Evolutionary conservation across 176 grass and related monocot species (phyloP), one percentile per base, ranked within the genome.

Genomic region (Oryza glumipatula): DNA sequence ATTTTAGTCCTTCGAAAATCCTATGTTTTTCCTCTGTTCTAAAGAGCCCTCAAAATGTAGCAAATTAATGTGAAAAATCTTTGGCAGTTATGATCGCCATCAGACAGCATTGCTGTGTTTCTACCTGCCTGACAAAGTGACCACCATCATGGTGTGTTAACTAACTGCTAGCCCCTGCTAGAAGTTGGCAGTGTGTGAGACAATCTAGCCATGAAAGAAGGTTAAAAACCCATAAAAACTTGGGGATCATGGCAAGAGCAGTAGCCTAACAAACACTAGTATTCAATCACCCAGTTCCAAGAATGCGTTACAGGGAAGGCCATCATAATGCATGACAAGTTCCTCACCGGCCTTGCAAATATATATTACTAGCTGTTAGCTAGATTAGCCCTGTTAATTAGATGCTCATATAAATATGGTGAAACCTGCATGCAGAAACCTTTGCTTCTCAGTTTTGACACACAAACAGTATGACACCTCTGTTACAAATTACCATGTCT

Each of bases 181-280:
- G 4, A 24, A 65, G 23, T 46, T 11, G 43, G 3, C 11, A 26
- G 45, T 15, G 23, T 2, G 48, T 1, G 48, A 80, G 82, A 70
- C 21, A 85, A 76, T 81, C 11, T 22, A 82, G 72, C 67, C 88
- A 77, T 13, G 83, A 81, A 89, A 89, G 28, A 61, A 77, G 67
- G 64, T 26, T 22, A 74, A 89, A n/a, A 80, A 43, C 36, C 30
- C 30, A 32, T 32, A 17, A 74, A 89, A n/a, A 80, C n/a, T 38
- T 19, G 19, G 63, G 61, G 83, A 45, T 86, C 88, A 86, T 71
- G 83, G 32, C 83, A 89, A 89, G 88, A 86, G 72, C 54, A 71
- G 83, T 78, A 67, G 45, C 83, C 71, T 76, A 80, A 80, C 87
- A 47, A 54, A 85, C 64, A n/a, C 21, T 5, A 45, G 6, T 70